Evolutionary conservation across 2,329 filamentous ascomycete species (phyloP).

Genomic region (Nemania serpens): DNA sequence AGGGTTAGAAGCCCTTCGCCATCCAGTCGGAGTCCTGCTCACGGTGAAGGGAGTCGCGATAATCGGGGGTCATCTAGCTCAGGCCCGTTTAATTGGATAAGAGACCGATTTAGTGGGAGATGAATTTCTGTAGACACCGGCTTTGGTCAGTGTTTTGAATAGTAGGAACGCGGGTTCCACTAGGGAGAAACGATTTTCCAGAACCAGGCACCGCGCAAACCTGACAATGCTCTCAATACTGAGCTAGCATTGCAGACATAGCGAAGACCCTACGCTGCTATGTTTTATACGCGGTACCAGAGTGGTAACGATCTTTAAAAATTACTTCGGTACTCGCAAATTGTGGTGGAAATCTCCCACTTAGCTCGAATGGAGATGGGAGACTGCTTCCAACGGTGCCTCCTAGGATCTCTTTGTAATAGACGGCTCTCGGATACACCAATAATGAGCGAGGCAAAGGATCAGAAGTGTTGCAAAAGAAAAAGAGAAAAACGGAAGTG

Average conservation of each 20-base stretch:
- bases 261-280: background rate
- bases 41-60: conserved; percentile 41
- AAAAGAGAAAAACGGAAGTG: too few relatives aligned
- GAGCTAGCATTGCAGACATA: background rate
- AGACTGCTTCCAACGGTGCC: background rate
- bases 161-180: background rate
- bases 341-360: background rate
- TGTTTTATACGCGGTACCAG: background rate
- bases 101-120: conserved; percentile 46
- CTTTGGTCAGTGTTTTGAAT: background rate
- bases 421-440: conserved; percentile 4
- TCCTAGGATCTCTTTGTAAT: conserved; percentile 15
- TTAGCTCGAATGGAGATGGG: conserved; percentile 1
- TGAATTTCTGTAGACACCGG: conserved; percentile 20
- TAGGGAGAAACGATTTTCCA: background rate
- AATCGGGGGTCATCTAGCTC: conserved; percentile 44
- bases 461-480: too few relatives aligned
- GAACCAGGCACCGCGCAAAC: background rate
- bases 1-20: conserved; percentile 39
- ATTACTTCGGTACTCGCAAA: background rate
- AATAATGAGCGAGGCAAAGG: too few relatives aligned
- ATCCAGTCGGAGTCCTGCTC: conserved; percentile 31
- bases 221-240: background rate
- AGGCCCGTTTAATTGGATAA: conserved; percentile 51
- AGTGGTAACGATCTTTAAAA: background rate